Base-by-base conservation (phyloP, 1,139 yeast species). In the Pichia norvegensis region DNA sequence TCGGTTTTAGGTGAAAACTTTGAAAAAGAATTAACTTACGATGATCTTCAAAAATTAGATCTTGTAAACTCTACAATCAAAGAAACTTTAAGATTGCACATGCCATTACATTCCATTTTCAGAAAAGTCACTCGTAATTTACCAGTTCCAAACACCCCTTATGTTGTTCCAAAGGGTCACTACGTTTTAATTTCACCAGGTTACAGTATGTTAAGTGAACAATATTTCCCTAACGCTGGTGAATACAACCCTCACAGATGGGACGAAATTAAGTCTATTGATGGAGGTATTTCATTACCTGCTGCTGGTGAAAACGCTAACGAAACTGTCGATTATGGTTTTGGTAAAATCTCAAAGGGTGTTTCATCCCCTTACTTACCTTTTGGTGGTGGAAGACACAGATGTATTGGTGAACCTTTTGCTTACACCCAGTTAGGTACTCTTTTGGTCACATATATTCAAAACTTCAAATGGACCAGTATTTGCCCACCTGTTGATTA, bases 311-410 rank as follows among this genome's bases (percentile, higher is more conserved):
- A 46, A n/a, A 68, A 68, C 38, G 69, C 67, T 7, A 77, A 71
- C 29, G 82, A 73, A 45, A 74, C 84, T 45, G 79, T 90, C 43
- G 98, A 92, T 67, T 90, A 88, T 63, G 97, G 97, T 17, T 92
- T 90, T 59, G 97, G 97, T 62, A 86, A 90, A 51, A 86, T 92
- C 55, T 81, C 95, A 44, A 92, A 92, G 69, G 98, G 97, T 68
- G 97, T 92, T 38, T 71, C 85, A 22, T 86, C 96, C 42, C 96
- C 98, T 46, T 94, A 87, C 68, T 78, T 92, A 65, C 98, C 98
- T 46, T 92, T 92, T 62, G 98, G 98, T 58, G 98, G 97, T 67
- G 99, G 99, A 56, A 85, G 99, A 74, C 99, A 92, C 67, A 84
- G 98, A 71, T 92, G 99, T 70, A 88, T 92, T 62, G 99, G 99